Percentiles rank a stretch among this genome's conserved stretches.
phyloP scores from a whole-genome alignment of 129 eudicot species.

The Tanacetum coccineum region DNA sequence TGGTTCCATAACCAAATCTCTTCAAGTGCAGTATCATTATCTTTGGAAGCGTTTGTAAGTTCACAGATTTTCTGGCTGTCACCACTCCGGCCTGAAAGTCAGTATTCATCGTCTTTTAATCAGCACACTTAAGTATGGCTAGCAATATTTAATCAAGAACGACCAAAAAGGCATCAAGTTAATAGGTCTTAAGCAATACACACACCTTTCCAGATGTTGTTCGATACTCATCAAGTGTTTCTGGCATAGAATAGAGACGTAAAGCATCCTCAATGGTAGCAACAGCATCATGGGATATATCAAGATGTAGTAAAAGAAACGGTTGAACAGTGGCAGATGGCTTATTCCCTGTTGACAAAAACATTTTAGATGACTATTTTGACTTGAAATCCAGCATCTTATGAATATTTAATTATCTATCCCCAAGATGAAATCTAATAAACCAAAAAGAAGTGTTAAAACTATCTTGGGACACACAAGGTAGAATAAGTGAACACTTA shows the following conservation, averaged over 20 bases:
- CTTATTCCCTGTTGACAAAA: constrained; percentile 59
- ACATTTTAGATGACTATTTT: not conserved
- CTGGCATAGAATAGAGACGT: constrained; percentile 71
- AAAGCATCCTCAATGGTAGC: constrained; percentile 82
- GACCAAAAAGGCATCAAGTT: not conserved
- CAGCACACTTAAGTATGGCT: not conserved
- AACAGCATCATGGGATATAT: constrained; percentile 76
- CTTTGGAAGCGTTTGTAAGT: constrained; percentile 77
- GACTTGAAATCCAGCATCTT: no score
- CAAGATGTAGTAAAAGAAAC: constrained; percentile 90
- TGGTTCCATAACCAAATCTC: constrained; percentile 78
- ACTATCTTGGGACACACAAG: not conserved
- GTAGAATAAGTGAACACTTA: no score
- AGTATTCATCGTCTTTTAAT: constrained; percentile 14
- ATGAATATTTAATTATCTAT: no score
- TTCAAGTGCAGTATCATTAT: constrained; percentile 78
- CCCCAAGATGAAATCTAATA: not conserved
- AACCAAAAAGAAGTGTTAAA: not conserved
- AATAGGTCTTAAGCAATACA: not conserved
- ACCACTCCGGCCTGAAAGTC: constrained; percentile 70
- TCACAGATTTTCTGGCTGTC: constrained; percentile 75
- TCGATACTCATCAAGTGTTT: constrained; percentile 87
- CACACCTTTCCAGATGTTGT: constrained; percentile 49
- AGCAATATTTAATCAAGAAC: not conserved
- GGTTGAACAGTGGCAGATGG: constrained; percentile 95